These are phyloP conservation scores for Cyamopsis tetragonoloba DNA, from an alignment of 306 rosid species.

Conservation along the genomic window DNA sequence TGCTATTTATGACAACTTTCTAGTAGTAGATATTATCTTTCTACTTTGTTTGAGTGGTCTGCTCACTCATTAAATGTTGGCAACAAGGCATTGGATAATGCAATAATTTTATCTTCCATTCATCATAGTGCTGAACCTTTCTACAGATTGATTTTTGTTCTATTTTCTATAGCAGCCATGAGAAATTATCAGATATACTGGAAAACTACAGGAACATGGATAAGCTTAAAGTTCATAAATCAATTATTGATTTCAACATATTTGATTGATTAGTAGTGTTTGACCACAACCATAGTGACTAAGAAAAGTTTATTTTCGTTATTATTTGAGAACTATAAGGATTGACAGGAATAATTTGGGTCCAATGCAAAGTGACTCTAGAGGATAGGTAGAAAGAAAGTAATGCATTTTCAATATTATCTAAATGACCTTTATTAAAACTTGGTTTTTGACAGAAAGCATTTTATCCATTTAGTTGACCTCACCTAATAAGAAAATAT, in stretches of 20 bases:
- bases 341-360: background rate
- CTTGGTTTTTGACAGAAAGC: background rate
- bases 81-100: background rate
- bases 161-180: background rate
- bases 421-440: background rate
- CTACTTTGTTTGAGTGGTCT: background rate
- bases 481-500: background rate
- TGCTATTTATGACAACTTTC: background rate
- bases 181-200: conserved; percentile 5
- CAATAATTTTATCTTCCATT: background rate
- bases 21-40: background rate
- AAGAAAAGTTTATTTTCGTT: background rate
- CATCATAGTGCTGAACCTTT: background rate
- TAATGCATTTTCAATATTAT: background rate
- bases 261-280: background rate
- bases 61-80: conserved; percentile 4
- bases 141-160: background rate
- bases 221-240: background rate
- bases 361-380: background rate
- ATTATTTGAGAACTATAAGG: background rate
- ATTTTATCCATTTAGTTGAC: background rate
- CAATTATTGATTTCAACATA: background rate
- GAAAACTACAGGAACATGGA: background rate
- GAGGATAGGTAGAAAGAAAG: background rate
- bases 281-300: background rate